Percentiles rank a stretch among this genome's conserved stretches.
These are phyloP conservation scores for Phaseolus coccineus DNA, from an alignment of 331 rosid genomes.

Conservation along the genomic window DNA sequence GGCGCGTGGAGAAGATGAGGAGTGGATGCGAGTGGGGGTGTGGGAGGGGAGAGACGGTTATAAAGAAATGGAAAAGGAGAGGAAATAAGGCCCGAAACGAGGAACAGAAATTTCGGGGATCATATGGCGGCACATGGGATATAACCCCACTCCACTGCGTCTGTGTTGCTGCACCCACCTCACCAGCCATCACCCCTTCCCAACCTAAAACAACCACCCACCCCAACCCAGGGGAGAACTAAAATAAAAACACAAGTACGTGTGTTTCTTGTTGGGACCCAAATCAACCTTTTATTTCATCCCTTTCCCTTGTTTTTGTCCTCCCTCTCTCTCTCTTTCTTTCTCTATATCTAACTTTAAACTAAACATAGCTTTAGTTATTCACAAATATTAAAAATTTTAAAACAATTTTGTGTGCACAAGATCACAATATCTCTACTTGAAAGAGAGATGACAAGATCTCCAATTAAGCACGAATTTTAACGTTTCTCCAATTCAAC, in stretches of 20 bases:
- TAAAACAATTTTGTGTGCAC: too few relatives aligned
- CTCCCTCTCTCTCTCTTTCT: too few relatives aligned
- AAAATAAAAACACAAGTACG: too few relatives aligned
- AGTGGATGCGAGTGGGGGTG: not conserved
- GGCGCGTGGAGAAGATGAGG: constrained; percentile 17
- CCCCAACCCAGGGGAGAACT: too few relatives aligned
- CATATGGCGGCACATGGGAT: constrained; percentile 73
- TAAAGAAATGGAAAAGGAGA: constrained; percentile 6
- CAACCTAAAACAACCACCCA: not conserved
- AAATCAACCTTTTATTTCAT: constrained; percentile 7
- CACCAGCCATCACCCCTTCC: not conserved
- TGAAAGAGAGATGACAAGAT: too few relatives aligned
- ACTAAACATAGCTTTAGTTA: too few relatives aligned
- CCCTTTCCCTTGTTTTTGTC: too few relatives aligned
- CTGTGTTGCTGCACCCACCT: not conserved
- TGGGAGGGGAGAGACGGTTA: not conserved
- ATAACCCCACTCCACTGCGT: constrained; percentile 57
- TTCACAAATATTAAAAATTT: too few relatives aligned
- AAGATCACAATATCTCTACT: too few relatives aligned
- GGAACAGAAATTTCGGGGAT: constrained; percentile 43
- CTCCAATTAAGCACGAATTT: too few relatives aligned
- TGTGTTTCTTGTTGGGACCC: constrained; percentile 1
- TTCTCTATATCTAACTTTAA: too few relatives aligned
- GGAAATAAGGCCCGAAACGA: constrained; percentile 28
- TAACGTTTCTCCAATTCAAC: too few relatives aligned